These are phyloP conservation scores for Apiospora marii DNA, from an alignment of 2,329 filamentous ascomycete species.

Conservation along the genomic window DNA sequence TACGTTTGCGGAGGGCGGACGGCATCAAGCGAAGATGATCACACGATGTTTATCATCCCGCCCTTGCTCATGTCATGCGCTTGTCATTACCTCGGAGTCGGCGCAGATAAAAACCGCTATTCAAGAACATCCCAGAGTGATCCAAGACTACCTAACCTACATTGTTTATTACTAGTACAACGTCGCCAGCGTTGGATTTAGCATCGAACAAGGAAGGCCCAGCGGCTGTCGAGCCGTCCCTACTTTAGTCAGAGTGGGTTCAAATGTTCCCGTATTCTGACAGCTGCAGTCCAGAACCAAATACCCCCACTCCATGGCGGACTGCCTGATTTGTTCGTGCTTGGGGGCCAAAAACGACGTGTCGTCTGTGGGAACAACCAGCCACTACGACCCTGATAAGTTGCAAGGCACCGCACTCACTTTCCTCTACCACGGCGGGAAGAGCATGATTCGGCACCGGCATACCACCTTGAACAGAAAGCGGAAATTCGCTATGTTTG, in stretches of 20 bases:
- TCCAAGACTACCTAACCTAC: not conserved
- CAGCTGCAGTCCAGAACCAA: conserved; percentile 14
- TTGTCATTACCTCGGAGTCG: not conserved
- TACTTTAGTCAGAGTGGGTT: not conserved
- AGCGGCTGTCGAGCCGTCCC: not conserved
- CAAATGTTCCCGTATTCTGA: not conserved
- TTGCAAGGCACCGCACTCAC: too few species aligned
- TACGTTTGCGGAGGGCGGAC: not conserved
- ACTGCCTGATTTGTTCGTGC: not conserved
- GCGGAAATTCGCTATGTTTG: too few species aligned
- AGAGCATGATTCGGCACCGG: not conserved
- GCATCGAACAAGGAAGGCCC: not conserved
- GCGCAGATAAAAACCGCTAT: not conserved
- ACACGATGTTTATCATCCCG: not conserved
- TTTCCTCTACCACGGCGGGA: not conserved
- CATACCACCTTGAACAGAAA: not conserved
- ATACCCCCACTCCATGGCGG: not conserved
- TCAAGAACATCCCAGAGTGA: not conserved
- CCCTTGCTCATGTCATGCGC: not conserved
- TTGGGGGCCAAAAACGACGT: not conserved
- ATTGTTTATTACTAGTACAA: not conserved
- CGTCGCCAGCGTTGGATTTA: not conserved
- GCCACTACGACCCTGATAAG: not conserved
- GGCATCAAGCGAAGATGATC: not conserved
- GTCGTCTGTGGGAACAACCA: not conserved